Conservation (phyloP, 192 early-diverging fungal genomes). For the Coemansia sp. region DNA sequence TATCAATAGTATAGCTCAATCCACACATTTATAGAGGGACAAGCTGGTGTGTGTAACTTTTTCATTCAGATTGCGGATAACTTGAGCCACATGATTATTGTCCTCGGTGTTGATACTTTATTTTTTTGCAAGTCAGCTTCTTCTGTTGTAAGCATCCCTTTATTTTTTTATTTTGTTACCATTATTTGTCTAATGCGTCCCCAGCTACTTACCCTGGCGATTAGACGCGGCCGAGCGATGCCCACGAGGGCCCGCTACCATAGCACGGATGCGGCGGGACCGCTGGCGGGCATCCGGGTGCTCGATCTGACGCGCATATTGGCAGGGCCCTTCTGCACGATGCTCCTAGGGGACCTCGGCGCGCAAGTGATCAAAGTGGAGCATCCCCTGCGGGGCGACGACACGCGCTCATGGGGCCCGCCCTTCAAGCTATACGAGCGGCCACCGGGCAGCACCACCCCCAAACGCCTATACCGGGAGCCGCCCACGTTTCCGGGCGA, state of each 20-base stretch:
- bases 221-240: not conserved
- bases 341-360: slow-evolving; percentile 77
- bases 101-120: not conserved
- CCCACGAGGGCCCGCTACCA: not conserved
- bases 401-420: slow-evolving; percentile 88
- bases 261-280: slow-evolving; percentile 30
- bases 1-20: slow-evolving; percentile 18
- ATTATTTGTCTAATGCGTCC: not conserved
- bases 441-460: slow-evolving; percentile 19
- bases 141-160: no score
- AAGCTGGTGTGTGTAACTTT: no score
- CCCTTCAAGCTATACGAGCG: slow-evolving; percentile 46
- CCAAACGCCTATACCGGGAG: slow-evolving; percentile 15
- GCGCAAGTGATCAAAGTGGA: slow-evolving; percentile 93
- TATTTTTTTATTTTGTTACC: not conserved
- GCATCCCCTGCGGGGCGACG: slow-evolving; percentile 78
- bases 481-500: slow-evolving; percentile 56
- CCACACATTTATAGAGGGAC: no score
- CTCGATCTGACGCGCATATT: slow-evolving; percentile 74
- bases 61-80: not conserved
- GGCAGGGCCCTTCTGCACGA: slow-evolving; percentile 79
- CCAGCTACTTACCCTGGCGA: not conserved
- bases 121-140: no score
- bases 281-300: slow-evolving; percentile 65
- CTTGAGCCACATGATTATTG: not conserved